phyloP scores from a whole-genome alignment of 176 grass and related monocot species.

The Triticum dicoccoides region DNA sequence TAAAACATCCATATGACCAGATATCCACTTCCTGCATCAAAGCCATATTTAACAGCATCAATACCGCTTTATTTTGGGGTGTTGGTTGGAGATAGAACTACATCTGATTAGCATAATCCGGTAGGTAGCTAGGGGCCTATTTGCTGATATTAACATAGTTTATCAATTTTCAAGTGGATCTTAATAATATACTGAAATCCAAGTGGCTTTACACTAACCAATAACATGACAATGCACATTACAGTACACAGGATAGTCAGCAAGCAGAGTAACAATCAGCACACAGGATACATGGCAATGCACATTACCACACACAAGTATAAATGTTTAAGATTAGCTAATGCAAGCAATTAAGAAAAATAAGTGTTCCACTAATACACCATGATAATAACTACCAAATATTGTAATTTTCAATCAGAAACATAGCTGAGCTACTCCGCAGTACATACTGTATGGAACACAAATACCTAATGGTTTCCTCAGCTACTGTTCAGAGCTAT shows the following conservation, averaged over 20 bases:
- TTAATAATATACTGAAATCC: slow-evolving; percentile 5
- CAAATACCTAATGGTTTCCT: background rate
- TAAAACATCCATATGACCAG: slow-evolving; percentile 93
- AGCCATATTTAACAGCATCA: slow-evolving; percentile 1
- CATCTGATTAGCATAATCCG: slow-evolving; percentile 6
- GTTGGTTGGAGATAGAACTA: background rate
- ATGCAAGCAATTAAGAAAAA: slow-evolving; percentile 1
- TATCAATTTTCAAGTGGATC: background rate
- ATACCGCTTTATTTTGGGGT: background rate
- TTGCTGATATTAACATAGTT: slow-evolving; percentile 11
- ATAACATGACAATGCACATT: background rate
- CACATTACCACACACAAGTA: background rate
- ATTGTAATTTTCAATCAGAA: background rate
- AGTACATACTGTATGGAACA: background rate
- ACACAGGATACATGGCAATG: too few relatives aligned
- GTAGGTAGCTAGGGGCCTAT: background rate
- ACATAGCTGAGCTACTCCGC: background rate
- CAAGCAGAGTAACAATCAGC: background rate
- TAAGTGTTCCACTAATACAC: background rate
- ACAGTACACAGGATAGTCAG: background rate
- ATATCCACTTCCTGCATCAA: slow-evolving; percentile 89
- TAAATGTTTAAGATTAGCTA: background rate
- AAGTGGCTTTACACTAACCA: slow-evolving; percentile 11
- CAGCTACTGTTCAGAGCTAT: background rate
- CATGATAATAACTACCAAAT: background rate